Base-by-base conservation (phyloP, 1,284 basidiomycete genomes). In the Coriolopsis trogii region DNA sequence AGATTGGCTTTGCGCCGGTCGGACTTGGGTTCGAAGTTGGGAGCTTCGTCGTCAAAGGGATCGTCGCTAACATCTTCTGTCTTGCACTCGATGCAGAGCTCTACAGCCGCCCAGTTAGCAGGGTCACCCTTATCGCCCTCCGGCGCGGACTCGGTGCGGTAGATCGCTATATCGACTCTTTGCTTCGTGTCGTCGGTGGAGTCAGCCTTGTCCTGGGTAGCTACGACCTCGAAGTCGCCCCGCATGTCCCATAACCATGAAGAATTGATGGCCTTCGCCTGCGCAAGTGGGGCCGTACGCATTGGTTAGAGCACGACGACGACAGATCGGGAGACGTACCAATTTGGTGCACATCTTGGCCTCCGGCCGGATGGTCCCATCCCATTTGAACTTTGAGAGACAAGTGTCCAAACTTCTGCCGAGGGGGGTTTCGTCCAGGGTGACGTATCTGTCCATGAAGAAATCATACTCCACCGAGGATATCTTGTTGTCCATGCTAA, bases 51-150 rank as follows among this genome's bases (percentile, higher is more conserved):
- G 26, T 53, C 55, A 45, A 56, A 53, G 0, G 55, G 55, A n/a
- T 56, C 55, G 2, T 40, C 40, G 3, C 7, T n/a, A 3, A 21
- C 31, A 3, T 29, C 9, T 1, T 41, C 29, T 4, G 37, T 20
- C 41, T 56, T 53, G 51, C 41, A 46, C 21, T 56, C 51, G 30
- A 53, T 44, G 13, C 24, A 30, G 0, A 56, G 4, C 26, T 56
- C 51, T 7, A 53, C 9, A 13, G 24, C 28, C 3, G 36, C n/a
- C 49, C 49, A 55, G 37, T 45, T 28, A 0, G 53, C 26, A n/a
- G 21, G 10, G 12, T 42, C 41, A 20, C 29, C 44, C 13, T 13
- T 18, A 9, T 36, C n/a, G n/a, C n/a, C 16, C n/a, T 46, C 33
- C 18, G 44, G 44, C 6, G 12, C 34, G 7, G 15, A 9, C 9